Conservation (phyloP, 305 asterid genomes). For the Fraxinus latifolia region DNA sequence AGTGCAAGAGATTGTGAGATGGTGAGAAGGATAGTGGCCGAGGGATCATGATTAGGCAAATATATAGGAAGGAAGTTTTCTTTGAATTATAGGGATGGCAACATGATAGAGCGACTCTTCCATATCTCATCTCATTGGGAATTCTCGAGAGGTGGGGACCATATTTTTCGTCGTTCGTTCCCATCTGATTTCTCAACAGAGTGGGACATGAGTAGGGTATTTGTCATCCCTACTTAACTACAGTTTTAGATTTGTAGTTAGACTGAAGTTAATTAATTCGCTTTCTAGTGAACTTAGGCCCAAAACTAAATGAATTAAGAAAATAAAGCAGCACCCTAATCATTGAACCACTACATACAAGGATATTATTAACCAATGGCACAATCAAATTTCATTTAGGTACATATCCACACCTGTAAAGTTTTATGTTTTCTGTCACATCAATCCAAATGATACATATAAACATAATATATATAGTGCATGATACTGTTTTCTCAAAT, state of each 20-base stretch:
- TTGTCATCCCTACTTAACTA: not conserved
- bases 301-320: not conserved
- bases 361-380: not conserved
- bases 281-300: not conserved
- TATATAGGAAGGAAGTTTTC: not conserved
- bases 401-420: not conserved
- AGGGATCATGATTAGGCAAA: not conserved
- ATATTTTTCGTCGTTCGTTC: not conserved
- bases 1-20: not conserved
- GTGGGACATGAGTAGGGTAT: not conserved
- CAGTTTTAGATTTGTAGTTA: not conserved
- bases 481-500: not conserved
- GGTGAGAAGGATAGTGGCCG: not conserved
- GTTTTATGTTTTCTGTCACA: not conserved
- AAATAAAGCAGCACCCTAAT: not conserved
- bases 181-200: not conserved
- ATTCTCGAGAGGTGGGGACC: not conserved
- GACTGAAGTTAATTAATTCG: not conserved
- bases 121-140: not conserved
- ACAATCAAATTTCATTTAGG: not conserved
- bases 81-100: not conserved
- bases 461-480: not conserved
- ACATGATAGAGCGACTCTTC: not conserved
- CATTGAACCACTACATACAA: not conserved
- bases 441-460: not conserved